A percentile compares a stretch with the other conserved stretches of the same genome.
phyloP scores from a whole-genome alignment of 202 grass and related monocot genomes.

The Dendrocalamus latiflorus region DNA sequence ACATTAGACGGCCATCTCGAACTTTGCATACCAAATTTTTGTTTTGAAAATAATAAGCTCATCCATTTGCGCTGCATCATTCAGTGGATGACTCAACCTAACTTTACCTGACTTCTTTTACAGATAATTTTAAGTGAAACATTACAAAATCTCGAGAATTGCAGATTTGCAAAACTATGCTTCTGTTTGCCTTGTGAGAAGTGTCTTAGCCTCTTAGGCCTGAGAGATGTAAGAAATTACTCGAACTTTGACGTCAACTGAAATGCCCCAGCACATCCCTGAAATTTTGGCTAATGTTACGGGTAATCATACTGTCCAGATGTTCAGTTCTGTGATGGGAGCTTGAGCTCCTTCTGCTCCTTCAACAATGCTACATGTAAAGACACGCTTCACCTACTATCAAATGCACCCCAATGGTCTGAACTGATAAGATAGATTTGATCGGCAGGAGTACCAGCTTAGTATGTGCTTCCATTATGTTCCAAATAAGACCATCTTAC shows the following conservation, averaged over 20 bases:
- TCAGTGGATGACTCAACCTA: constrained; percentile 13
- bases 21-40: background rate
- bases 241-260: constrained; percentile 17
- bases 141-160: background rate
- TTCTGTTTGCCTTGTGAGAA: constrained; percentile 20
- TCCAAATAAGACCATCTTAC: background rate
- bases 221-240: constrained; percentile 17
- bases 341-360: background rate
- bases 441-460: background rate
- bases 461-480: background rate
- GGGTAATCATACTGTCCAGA: constrained; percentile 25
- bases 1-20: background rate
- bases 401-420: background rate
- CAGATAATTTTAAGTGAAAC: background rate
- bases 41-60: constrained; percentile 2
- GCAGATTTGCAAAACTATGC: background rate
- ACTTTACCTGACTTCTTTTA: background rate
- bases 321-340: background rate
- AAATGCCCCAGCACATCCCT: constrained; percentile 10
- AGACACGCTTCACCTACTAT: no score
- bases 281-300: background rate
- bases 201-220: constrained; percentile 6
- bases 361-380: no score
- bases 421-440: background rate
- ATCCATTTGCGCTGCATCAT: background rate